Conservation (phyloP, 805 yeast species). For the Hanseniaspora pseudoguilliermondii region DNA sequence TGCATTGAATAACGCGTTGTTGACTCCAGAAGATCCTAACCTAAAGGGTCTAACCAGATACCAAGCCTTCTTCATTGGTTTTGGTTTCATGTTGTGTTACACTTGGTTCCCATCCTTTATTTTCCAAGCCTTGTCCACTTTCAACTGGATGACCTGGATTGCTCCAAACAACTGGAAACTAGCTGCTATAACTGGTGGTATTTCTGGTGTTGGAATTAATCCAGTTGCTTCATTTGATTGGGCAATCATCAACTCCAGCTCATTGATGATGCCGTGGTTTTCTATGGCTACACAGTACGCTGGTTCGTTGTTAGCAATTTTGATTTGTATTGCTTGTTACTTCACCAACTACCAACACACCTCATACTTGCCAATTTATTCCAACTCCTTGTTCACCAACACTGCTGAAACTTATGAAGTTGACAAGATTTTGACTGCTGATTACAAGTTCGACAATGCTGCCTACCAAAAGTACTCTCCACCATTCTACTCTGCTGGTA, state of each 20-base stretch:
- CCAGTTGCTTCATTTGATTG: slow-evolving; percentile 45
- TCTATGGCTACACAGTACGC: slow-evolving; percentile 23
- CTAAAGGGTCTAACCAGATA: slow-evolving; percentile 31
- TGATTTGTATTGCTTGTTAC: slow-evolving; percentile 29
- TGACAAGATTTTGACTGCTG: slow-evolving; percentile 33
- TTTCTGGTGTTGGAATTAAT: slow-evolving; percentile 38
- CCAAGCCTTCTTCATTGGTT: slow-evolving; percentile 35
- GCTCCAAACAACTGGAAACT: slow-evolving; percentile 35
- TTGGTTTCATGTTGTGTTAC: slow-evolving; percentile 38
- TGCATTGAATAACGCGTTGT: slow-evolving; percentile 44
- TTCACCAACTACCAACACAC: slow-evolving; percentile 46
- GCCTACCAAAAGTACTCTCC: slow-evolving; percentile 46
- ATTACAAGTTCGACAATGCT: slow-evolving; percentile 32
- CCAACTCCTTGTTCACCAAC: slow-evolving; percentile 39
- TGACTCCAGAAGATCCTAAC: slow-evolving; percentile 27
- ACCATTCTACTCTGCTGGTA: slow-evolving; percentile 54
- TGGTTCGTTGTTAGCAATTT: slow-evolving; percentile 28
- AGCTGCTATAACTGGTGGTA: slow-evolving; percentile 42
- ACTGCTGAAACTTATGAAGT: slow-evolving; percentile 37
- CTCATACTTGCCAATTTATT: slow-evolving; percentile 46
- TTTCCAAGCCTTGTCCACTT: slow-evolving; percentile 46
- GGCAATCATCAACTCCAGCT: slow-evolving; percentile 29
- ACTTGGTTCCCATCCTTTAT: slow-evolving; percentile 59
- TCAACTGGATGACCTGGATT: slow-evolving; percentile 34
- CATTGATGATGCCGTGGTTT: slow-evolving; percentile 36